Percentiles rank a stretch among this genome's conserved stretches.
phyloP scores from a whole-genome alignment of 164 flowering plant species.

The Magnolia changhungtana region DNA sequence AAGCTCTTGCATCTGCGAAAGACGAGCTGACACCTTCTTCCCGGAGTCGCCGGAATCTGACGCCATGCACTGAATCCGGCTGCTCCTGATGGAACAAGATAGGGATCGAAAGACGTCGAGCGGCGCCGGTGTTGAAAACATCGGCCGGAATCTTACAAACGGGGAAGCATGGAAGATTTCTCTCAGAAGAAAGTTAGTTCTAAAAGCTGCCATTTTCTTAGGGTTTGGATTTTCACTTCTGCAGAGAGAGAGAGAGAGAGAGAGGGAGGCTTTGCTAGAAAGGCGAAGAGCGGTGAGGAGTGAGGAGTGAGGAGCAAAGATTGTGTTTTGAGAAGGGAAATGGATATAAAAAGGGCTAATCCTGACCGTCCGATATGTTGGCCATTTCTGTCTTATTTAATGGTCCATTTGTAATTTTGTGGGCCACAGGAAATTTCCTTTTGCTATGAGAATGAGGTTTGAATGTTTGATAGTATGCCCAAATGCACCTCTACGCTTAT shows the following conservation, averaged over 20 bases:
- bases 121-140: slow-evolving; percentile 11
- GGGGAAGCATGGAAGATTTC: slow-evolving; percentile 24
- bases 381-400: too few species aligned
- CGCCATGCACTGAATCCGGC: slow-evolving; percentile 50
- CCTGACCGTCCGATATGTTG: neutral
- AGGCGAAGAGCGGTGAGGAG: neutral
- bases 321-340: neutral
- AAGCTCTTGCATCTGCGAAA: slow-evolving; percentile 75
- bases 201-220: slow-evolving; percentile 46
- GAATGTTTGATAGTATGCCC: too few species aligned
- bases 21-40: slow-evolving; percentile 66
- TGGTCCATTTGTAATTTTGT: too few species aligned
- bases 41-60: slow-evolving; percentile 41
- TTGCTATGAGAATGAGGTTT: too few species aligned
- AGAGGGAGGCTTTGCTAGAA: neutral
- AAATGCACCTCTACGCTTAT: too few species aligned
- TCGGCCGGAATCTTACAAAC: neutral
- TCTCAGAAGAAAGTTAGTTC: slow-evolving; percentile 35
- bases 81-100: slow-evolving; percentile 20
- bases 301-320: neutral
- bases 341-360: neutral
- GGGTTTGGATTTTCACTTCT: neutral
- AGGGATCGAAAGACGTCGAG: slow-evolving; percentile 5
- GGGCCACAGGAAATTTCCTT: too few species aligned
- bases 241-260: neutral